Base-by-base conservation (phyloP, 352 stramenopile species). In the Globisporangium parvum region DNA sequence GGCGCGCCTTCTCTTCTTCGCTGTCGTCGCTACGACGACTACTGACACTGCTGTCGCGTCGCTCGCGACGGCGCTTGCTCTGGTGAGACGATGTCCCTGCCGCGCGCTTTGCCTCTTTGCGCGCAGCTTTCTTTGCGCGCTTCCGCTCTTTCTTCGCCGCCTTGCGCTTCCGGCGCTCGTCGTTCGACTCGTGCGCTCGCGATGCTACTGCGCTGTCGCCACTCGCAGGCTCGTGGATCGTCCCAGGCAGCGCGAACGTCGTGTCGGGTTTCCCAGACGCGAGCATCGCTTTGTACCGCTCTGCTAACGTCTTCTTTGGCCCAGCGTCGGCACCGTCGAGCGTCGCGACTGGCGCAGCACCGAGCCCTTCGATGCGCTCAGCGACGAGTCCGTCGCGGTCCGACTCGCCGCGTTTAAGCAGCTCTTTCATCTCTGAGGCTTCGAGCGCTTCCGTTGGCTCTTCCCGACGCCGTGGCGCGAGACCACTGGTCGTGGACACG, bases 331-430 rank as follows among this genome's bases (percentile, higher is more conserved):
- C 71, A 21, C 84, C 75, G 1, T 74, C 76, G 6, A 59, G 50
- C 55, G 75, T 55, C 11, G 71, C 55, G 24, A 84, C 69, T 0
- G 75, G 81, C 11, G 81, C 86, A 18, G 87, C 88, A 5, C 88
- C 88, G 4, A 97, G 60, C 0, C 88, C 88, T 77, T 94, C 80
- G n/a, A 96, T 69, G 11, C 88, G 77, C 57, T 96, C 87, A 2
- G 70, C 73, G 50, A 89, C 65, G 46, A 86, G 58, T 17, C 73
- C 79, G 53, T 86, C 77, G n/a, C 77, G 74, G 47, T 90, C 76
- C 23, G 80, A 78, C 21, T 83, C 77, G 9, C 88, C 87, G 23
- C 80, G 77, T 57, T 83, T 86, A 20, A 97, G 65, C 21, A 96
- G 73, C 59, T 93, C 71, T 60, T 96, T 96, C 63, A 95, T 70